phyloP scores from a whole-genome alignment of 805 yeast genomes.

The Monosporozyma aquatica region DNA sequence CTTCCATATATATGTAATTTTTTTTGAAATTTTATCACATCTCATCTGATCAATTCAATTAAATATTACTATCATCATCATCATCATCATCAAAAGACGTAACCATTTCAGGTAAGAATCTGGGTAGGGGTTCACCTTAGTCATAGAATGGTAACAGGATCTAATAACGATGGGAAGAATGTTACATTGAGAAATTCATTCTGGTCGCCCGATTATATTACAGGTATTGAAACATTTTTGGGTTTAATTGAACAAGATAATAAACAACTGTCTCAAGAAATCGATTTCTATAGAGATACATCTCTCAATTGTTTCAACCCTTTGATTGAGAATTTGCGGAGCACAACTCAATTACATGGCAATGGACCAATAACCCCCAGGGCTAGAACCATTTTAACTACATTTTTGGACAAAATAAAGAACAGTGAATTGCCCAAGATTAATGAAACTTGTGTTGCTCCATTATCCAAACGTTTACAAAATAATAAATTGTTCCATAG shows the following conservation, averaged over 20 bases:
- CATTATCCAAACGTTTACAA: constrained; percentile 4
- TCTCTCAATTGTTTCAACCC: constrained; percentile 14
- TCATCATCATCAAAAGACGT: no score
- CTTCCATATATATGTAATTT: neutral
- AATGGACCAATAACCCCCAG: neutral
- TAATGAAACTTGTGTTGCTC: constrained; percentile 5
- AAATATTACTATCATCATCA: no score
- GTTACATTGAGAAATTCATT: constrained; percentile 11
- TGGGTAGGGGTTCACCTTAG: no score
- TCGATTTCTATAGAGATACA: constrained; percentile 16
- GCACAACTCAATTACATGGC: neutral
- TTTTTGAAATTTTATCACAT: constrained; percentile 1
- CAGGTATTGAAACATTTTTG: constrained; percentile 23
- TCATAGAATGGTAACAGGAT: no score
- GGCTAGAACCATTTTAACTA: neutral
- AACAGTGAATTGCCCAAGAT: neutral
- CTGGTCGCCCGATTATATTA: constrained; percentile 29
- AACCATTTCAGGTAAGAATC: no score
- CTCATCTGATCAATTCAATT: no score
- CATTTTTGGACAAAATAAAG: neutral
- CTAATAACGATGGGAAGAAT: neutral
- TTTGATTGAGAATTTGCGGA: constrained; percentile 1
- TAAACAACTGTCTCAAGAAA: constrained; percentile 9
- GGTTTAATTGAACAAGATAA: constrained; percentile 15
- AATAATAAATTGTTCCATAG: constrained; percentile 6